phyloP scores from a whole-genome alignment of 176 grass and related monocot species.

The Lolium multiflorum region DNA sequence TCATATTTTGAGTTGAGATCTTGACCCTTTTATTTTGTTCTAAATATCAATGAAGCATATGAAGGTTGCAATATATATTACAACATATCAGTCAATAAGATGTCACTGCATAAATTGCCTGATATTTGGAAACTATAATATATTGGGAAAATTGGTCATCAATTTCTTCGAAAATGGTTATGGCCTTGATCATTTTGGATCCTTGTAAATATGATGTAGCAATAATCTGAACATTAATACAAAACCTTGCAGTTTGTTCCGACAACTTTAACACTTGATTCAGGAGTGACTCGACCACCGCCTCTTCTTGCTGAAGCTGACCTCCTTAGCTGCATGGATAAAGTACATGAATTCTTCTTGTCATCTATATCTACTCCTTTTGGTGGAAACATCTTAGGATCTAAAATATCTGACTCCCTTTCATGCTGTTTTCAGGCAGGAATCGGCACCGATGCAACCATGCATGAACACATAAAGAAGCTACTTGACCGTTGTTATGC shows the following conservation, averaged over 20 bases:
- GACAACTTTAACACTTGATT: constrained; percentile 89
- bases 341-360: constrained; percentile 56
- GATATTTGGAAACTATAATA: constrained; percentile 10
- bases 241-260: constrained; percentile 84
- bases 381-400: constrained; percentile 19
- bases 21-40: background rate
- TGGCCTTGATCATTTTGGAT: background rate
- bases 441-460: constrained; percentile 98
- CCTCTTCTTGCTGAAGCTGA: constrained; percentile 98
- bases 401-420: constrained; percentile 33
- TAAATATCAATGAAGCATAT: constrained; percentile 18
- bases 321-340: constrained; percentile 96
- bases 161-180: constrained; percentile 22
- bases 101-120: background rate
- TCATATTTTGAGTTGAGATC: constrained; percentile 30
- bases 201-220: constrained; percentile 14
- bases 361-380: constrained; percentile 31
- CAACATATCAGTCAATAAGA: constrained; percentile 2
- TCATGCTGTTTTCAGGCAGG: constrained; percentile 76
- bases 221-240: constrained; percentile 22
- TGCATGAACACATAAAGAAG: constrained; percentile 99
- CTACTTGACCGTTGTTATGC: constrained; percentile 92
- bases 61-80: constrained; percentile 21
- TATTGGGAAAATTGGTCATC: constrained; percentile 6
- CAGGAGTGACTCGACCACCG: constrained; percentile 87